Evolutionary conservation across 1,284 basidiomycete species (phyloP).

Genomic region (Polyporus tsugae): DNA sequence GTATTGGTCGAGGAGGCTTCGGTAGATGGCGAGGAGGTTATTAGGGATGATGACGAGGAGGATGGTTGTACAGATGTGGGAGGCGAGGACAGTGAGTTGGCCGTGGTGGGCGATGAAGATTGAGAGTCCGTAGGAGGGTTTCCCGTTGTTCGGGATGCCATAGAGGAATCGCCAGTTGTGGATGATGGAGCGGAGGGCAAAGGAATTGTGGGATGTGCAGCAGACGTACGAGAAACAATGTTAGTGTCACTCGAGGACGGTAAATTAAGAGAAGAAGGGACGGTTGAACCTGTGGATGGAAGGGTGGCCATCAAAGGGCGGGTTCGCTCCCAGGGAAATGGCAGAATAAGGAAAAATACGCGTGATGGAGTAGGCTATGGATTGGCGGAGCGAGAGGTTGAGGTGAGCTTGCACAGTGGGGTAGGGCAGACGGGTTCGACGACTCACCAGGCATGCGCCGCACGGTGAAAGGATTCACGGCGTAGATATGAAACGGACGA

Average conservation of each 20-base stretch:
- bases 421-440: background rate
- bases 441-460: slow-evolving; percentile 17
- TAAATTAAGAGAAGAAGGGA: slow-evolving; percentile 23
- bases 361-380: background rate
- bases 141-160: slow-evolving; percentile 15
- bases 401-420: background rate
- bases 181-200: slow-evolving; percentile 7
- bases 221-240: slow-evolving; percentile 18
- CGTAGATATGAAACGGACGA: slow-evolving; percentile 16
- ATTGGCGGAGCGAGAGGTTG: background rate
- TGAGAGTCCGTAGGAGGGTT: background rate
- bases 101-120: background rate
- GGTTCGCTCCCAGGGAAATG: background rate
- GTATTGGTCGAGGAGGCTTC: slow-evolving; percentile 11
- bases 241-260: slow-evolving; percentile 26
- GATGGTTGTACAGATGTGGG: slow-evolving; percentile 19
- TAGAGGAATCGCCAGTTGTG: slow-evolving; percentile 9
- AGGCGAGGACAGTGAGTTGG: slow-evolving; percentile 9
- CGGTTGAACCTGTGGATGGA: background rate
- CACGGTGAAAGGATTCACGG: background rate
- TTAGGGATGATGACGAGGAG: slow-evolving; percentile 4
- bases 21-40: slow-evolving; percentile 14
- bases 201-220: background rate
- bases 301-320: slow-evolving; percentile 8
- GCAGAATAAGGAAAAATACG: slow-evolving; percentile 7